These are phyloP conservation scores for Rhodotorula toruloides DNA, from an alignment of 768 basidiomycete species.

Conservation along the genomic window DNA sequence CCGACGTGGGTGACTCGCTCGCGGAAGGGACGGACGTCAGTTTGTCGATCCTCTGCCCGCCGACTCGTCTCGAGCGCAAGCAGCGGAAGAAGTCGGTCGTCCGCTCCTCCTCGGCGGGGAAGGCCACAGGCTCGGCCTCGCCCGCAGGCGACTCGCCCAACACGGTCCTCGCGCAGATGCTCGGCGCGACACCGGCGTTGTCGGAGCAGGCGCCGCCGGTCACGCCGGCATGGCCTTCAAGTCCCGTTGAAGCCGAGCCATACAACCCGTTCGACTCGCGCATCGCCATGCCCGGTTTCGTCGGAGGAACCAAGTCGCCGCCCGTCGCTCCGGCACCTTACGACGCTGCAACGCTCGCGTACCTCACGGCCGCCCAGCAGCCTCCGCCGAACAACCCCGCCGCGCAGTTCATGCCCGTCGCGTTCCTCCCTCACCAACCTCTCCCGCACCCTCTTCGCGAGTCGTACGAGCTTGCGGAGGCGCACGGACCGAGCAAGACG, in stretches of 20 bases:
- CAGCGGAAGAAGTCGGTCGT: not conserved
- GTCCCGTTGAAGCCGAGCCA: not conserved
- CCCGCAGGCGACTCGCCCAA: not conserved
- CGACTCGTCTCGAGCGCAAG: slow-evolving; percentile 17
- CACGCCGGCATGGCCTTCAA: not conserved
- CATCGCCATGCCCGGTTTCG: not conserved
- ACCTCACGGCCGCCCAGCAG: not conserved
- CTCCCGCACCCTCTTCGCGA: too few species aligned
- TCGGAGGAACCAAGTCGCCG: not conserved
- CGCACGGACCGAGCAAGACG: too few species aligned
- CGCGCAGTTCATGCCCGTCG: too few species aligned
- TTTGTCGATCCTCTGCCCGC: slow-evolving; percentile 12
- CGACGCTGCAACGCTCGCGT: not conserved
- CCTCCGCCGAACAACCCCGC: too few species aligned
- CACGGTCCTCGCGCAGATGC: not conserved
- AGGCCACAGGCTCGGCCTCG: not conserved
- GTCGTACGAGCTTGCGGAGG: too few species aligned
- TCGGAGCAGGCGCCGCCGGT: slow-evolving; percentile 1
- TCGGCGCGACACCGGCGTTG: not conserved
- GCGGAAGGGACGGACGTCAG: slow-evolving; percentile 1
- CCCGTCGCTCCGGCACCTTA: not conserved
- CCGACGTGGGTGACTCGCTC: not conserved
- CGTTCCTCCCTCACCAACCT: too few species aligned
- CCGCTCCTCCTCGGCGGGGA: not conserved
- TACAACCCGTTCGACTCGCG: not conserved